Percentiles rank a stretch among this genome's conserved stretches.
Evolutionary conservation across 371 early-diverging fungal species (phyloP).

Genomic region (Rhizopus stolonifer): DNA sequence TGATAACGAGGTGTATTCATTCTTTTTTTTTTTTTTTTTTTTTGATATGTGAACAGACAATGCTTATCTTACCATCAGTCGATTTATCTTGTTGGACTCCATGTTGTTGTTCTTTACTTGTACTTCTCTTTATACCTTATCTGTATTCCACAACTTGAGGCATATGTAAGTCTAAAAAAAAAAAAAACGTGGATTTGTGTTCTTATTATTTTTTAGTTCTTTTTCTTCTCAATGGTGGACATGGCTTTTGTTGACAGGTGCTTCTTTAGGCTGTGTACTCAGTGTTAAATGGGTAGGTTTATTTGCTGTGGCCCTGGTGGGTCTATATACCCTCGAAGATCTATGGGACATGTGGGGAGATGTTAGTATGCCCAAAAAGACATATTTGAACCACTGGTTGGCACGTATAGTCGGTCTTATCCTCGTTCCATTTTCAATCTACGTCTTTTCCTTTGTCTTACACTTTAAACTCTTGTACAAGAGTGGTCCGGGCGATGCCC

Average conservation of each 20-base stretch:
- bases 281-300: constrained; percentile 99
- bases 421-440: constrained; percentile 83
- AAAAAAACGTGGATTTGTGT: neutral
- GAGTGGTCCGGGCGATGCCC: constrained; percentile 95
- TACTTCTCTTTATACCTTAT: constrained; percentile 76
- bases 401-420: constrained; percentile 84
- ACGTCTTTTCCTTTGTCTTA: constrained; percentile 84
- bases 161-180: constrained; percentile 47
- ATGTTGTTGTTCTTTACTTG: constrained; percentile 96
- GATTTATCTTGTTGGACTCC: constrained; percentile 97
- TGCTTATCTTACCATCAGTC: constrained; percentile 85
- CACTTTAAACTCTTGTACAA: constrained; percentile 92
- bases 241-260: constrained; percentile 88
- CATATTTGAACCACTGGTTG: constrained; percentile 77
- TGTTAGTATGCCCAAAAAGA: constrained; percentile 67
- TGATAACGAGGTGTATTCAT: neutral
- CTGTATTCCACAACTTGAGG: constrained; percentile 74
- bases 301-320: constrained; percentile 93
- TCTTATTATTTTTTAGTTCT: constrained; percentile 45
- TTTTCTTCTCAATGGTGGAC: constrained; percentile 86
- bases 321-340: constrained; percentile 92
- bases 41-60: too few relatives aligned
- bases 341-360: constrained; percentile 94
- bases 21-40: too few relatives aligned
- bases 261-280: constrained; percentile 85